Percentiles rank a stretch among this genome's conserved stretches.
These are phyloP conservation scores for Boletus reticulatus DNA, from an alignment of 768 basidiomycete species.

Conservation along the genomic window DNA sequence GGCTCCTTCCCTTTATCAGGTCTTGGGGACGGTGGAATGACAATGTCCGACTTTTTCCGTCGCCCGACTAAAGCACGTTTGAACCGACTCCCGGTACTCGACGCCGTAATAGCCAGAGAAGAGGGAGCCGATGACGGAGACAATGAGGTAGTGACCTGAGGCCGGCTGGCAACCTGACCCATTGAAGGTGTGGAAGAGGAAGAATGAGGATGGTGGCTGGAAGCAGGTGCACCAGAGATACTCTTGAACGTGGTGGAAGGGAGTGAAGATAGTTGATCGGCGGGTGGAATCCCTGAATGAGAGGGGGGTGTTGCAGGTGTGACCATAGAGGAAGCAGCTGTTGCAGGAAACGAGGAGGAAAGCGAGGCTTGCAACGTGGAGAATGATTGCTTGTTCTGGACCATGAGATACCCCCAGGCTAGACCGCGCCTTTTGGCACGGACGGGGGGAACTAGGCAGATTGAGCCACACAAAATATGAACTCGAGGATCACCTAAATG, in stretches of 20 bases:
- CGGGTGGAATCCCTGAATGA: slow-evolving; percentile 40
- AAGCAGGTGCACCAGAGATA: slow-evolving; percentile 27
- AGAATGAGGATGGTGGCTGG: slow-evolving; percentile 21
- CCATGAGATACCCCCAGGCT: slow-evolving; percentile 25
- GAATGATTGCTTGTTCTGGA: slow-evolving; percentile 37
- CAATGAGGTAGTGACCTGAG: slow-evolving; percentile 20
- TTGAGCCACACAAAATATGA: slow-evolving; percentile 25
- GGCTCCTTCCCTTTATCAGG: slow-evolving; percentile 21
- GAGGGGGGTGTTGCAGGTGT: slow-evolving; percentile 36
- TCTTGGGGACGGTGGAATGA: slow-evolving; percentile 18
- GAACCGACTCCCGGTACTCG: slow-evolving; percentile 27
- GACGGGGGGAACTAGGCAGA: slow-evolving; percentile 15
- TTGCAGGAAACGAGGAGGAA: slow-evolving; percentile 45
- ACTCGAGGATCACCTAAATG: slow-evolving; percentile 26
- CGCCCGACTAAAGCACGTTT: slow-evolving; percentile 33
- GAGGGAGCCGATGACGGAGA: slow-evolving; percentile 30
- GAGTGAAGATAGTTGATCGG: slow-evolving; percentile 42
- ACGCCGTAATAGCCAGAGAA: slow-evolving; percentile 17
- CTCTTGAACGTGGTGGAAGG: slow-evolving; percentile 36
- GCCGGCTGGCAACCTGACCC: slow-evolving; percentile 36
- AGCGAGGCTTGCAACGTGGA: slow-evolving; percentile 41
- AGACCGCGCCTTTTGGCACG: slow-evolving; percentile 19
- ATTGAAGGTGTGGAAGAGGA: slow-evolving; percentile 30
- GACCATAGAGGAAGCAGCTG: slow-evolving; percentile 40
- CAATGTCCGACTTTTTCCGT: slow-evolving; percentile 31